phyloP scores from a whole-genome alignment of 306 rosid genomes.

The Senna tora region DNA sequence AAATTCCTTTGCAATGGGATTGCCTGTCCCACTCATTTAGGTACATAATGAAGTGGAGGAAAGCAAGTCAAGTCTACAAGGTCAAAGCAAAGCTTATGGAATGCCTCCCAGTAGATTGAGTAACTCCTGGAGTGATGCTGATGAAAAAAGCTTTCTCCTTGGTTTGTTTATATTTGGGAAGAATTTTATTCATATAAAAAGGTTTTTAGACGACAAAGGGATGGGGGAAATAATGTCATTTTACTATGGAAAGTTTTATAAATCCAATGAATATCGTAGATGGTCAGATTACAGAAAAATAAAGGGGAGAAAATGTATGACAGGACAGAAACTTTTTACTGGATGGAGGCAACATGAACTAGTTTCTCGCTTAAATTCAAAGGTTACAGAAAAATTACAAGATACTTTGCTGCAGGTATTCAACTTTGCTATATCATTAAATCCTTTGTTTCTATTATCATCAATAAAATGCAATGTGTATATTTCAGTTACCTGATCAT shows the following conservation, averaged over 20 bases:
- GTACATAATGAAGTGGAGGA: constrained; percentile 41
- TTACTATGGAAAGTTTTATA: constrained; percentile 79
- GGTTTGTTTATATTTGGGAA: constrained; percentile 81
- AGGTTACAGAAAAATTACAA: constrained; percentile 55
- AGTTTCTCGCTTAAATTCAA: constrained; percentile 64
- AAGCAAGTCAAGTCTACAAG: constrained; percentile 27
- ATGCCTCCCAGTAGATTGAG: constrained; percentile 51
- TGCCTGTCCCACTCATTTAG: constrained; percentile 60
- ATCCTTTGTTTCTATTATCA: constrained; percentile 16
- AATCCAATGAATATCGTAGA: constrained; percentile 58
- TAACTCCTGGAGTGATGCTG: constrained; percentile 63
- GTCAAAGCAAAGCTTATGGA: constrained; percentile 33
- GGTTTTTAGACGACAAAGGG: constrained; percentile 59
- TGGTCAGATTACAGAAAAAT: constrained; percentile 66
- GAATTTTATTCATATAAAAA: constrained; percentile 59
- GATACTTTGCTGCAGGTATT: constrained; percentile 65
- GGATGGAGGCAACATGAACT: constrained; percentile 72
- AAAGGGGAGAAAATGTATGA: constrained; percentile 59
- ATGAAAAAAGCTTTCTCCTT: constrained; percentile 63
- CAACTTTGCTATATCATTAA: constrained; percentile 27
- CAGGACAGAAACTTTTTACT: constrained; percentile 63
- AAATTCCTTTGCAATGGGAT: constrained; percentile 54
- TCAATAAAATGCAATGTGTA: constrained; percentile 16
- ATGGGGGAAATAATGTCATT: constrained; percentile 69
- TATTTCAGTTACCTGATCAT: constrained; percentile 28